Conservation (phyloP, 1,139 yeast genomes). For the Hyphopichia fennica region DNA sequence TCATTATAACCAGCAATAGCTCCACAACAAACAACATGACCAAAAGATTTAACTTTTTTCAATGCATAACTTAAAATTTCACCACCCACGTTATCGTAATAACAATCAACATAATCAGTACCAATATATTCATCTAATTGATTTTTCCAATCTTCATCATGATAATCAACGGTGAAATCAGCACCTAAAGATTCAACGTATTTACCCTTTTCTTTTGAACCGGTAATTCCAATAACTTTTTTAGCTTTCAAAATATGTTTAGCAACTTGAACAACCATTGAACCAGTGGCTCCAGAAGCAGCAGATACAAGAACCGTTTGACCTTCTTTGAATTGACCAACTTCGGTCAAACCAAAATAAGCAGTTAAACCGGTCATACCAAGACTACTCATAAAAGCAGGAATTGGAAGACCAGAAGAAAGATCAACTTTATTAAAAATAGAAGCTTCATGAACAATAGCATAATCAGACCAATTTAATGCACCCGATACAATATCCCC, state of each 20-base stretch:
- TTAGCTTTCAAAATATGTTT: constrained; percentile 52
- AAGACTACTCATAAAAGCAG: constrained; percentile 24
- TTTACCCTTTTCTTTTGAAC: constrained; percentile 56
- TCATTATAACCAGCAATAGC: constrained; percentile 61
- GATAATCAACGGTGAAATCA: constrained; percentile 56
- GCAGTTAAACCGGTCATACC: constrained; percentile 68
- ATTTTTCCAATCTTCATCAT: constrained; percentile 40
- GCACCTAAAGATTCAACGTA: constrained; percentile 59
- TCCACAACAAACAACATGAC: constrained; percentile 59
- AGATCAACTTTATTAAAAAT: constrained; percentile 26
- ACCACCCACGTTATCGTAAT: constrained; percentile 68
- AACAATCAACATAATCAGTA: constrained; percentile 45
- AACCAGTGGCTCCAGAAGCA: constrained; percentile 72
- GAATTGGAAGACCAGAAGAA: constrained; percentile 21
- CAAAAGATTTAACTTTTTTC: constrained; percentile 37
- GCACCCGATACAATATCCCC: constrained; percentile 23
- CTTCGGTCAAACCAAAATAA: constrained; percentile 51
- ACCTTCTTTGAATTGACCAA: constrained; percentile 40
- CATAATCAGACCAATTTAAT: constrained; percentile 33
- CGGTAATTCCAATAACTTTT: constrained; percentile 65
- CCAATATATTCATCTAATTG: constrained; percentile 48
- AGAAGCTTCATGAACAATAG: constrained; percentile 16
- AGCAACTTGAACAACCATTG: constrained; percentile 61
- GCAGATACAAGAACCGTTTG: constrained; percentile 55
- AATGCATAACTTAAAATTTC: constrained; percentile 51